phyloP scores from a whole-genome alignment of 2,329 filamentous ascomycete genomes.

The Paecilomyces variotii region DNA sequence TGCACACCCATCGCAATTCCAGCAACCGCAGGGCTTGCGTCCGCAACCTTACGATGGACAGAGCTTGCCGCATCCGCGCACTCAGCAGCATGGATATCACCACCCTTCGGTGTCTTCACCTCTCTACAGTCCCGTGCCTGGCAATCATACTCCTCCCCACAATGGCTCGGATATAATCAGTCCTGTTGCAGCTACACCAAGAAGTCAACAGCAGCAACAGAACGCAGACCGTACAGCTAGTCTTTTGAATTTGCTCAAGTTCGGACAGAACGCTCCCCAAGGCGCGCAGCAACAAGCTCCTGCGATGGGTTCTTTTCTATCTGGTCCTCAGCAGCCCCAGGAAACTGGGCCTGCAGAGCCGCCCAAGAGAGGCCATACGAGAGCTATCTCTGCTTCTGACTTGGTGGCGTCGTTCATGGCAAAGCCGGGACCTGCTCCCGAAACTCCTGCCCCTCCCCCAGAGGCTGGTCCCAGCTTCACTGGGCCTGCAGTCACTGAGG shows the following conservation, averaged over 20 bases:
- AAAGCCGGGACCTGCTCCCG: conserved; percentile 31
- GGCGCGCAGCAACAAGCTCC: conserved; percentile 21
- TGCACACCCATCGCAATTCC: conserved; percentile 20
- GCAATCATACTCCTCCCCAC: conserved; percentile 44
- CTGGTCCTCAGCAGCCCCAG: conserved; percentile 19
- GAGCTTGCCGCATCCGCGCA: conserved; percentile 23
- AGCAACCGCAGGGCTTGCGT: conserved; percentile 22
- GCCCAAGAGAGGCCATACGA: conserved; percentile 20
- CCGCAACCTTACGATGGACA: conserved; percentile 22
- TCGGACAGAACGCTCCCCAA: conserved; percentile 42
- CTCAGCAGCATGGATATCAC: conserved; percentile 37
- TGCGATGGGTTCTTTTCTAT: conserved; percentile 16
- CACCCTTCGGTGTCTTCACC: conserved; percentile 52
- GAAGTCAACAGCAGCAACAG: conserved; percentile 29
- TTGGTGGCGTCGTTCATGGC: conserved; percentile 49
- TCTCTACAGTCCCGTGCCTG: conserved; percentile 47
- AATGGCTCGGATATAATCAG: conserved; percentile 53
- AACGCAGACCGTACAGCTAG: conserved; percentile 47
- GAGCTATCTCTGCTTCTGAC: conserved; percentile 47
- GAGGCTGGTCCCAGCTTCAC: conserved; percentile 9
- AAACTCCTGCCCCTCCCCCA: conserved; percentile 22
- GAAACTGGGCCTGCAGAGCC: conserved; percentile 15
- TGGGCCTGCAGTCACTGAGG: conserved; percentile 14
- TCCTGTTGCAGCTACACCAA: conserved; percentile 42
- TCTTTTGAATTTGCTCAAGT: conserved; percentile 58